Percentiles rank a stretch among this genome's conserved stretches.
These are phyloP conservation scores for Fragaria nilgerrensis DNA, from an alignment of 306 rosid genomes.

Conservation along the genomic window DNA sequence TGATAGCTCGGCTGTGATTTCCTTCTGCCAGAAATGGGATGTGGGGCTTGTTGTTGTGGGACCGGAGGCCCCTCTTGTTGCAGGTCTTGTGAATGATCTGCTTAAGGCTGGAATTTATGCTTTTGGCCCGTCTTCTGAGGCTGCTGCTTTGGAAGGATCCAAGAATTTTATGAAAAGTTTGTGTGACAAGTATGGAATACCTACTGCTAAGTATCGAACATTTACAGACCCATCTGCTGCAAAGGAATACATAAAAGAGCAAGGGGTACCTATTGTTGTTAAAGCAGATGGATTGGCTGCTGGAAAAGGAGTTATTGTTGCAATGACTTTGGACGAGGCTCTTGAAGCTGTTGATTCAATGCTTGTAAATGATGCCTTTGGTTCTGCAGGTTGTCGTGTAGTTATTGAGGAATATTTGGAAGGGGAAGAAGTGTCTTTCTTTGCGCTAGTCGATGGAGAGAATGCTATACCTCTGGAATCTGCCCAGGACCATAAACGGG, in stretches of 20 bases:
- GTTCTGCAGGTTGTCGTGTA: conserved; percentile 81
- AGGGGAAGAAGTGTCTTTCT: conserved; percentile 95
- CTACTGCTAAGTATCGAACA: conserved; percentile 91
- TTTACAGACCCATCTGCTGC: conserved; percentile 77
- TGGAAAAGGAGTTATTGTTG: conserved; percentile 92
- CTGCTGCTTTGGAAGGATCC: conserved; percentile 97
- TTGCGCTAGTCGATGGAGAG: conserved; percentile 92
- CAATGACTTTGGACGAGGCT: conserved; percentile 78
- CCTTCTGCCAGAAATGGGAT: conserved; percentile 64
- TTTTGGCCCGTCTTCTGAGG: conserved; percentile 97
- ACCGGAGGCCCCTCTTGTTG: conserved; percentile 91
- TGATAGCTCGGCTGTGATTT: conserved; percentile 57
- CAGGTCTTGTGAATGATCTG: conserved; percentile 75
- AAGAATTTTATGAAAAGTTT: conserved; percentile 91
- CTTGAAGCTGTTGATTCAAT: conserved; percentile 86
- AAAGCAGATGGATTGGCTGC: conserved; percentile 99
- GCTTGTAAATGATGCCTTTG: conserved; percentile 83
- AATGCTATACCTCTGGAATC: conserved; percentile 93
- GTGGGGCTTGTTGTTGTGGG: conserved; percentile 93
- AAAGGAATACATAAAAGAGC: conserved; percentile 73
- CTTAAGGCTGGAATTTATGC: conserved; percentile 70
- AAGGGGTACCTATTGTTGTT: conserved; percentile 83
- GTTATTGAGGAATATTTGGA: conserved; percentile 89
- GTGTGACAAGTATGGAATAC: conserved; percentile 83
- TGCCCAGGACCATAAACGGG: conserved; percentile 97